These are phyloP conservation scores for Chloranthus sessilifolius DNA, from an alignment of 164 flowering plant genomes.

Conservation along the genomic window DNA sequence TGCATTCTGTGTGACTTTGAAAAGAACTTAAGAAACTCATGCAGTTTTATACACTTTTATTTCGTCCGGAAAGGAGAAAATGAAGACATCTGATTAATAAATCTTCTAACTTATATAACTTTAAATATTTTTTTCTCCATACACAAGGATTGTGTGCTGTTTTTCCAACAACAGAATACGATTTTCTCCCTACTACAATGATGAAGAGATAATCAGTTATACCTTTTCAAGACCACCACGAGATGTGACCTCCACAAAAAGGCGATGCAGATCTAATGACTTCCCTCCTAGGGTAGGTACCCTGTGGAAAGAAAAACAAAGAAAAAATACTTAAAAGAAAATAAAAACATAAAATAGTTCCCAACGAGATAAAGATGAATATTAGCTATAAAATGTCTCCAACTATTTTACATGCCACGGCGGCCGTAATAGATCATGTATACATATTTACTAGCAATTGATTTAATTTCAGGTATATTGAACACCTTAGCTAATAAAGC, in stretches of 20 bases:
- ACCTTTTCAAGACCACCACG: slow-evolving; percentile 91
- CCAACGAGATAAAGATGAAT: not conserved
- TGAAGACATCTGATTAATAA: too few species aligned
- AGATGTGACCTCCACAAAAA: slow-evolving; percentile 80
- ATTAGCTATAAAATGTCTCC: not conserved
- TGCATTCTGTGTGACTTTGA: too few species aligned
- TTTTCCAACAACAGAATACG: not conserved
- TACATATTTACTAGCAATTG: too few species aligned
- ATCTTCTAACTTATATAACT: too few species aligned
- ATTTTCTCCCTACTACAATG: not conserved
- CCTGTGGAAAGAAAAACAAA: slow-evolving; percentile 32
- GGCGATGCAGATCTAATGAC: slow-evolving; percentile 60
- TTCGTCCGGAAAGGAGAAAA: too few species aligned
- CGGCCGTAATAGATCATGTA: too few species aligned
- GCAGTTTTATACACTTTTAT: too few species aligned
- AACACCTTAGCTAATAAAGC: too few species aligned
- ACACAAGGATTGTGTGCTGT: too few species aligned
- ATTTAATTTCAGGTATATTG: too few species aligned
- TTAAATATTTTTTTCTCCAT: too few species aligned
- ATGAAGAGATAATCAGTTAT: not conserved
- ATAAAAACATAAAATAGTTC: not conserved
- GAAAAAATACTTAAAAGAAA: slow-evolving; percentile 2
- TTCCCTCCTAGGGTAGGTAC: slow-evolving; percentile 76
- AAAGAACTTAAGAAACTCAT: too few species aligned
- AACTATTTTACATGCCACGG: not conserved